phyloP scores from a whole-genome alignment of 305 asterid genomes.

The Petunia hybrid region DNA sequence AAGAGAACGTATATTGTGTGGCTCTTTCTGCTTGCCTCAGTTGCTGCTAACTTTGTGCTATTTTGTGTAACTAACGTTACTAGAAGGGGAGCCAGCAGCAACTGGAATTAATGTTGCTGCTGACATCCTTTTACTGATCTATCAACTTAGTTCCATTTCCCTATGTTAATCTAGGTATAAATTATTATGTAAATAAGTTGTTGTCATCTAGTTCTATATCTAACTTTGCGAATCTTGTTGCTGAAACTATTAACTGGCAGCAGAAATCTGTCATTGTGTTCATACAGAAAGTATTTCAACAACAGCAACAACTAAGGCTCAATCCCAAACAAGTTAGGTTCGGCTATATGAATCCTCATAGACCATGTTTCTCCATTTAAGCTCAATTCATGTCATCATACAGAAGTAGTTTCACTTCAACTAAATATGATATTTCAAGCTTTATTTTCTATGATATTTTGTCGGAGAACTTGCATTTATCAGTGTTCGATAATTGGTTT shows the following conservation, averaged over 20 bases:
- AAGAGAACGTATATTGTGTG: too few relatives aligned
- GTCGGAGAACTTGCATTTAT: constrained; percentile 18
- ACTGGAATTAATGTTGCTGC: too few relatives aligned
- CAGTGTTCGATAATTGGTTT: neutral
- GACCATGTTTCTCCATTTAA: too few relatives aligned
- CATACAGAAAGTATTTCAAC: too few relatives aligned
- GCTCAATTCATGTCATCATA: too few relatives aligned
- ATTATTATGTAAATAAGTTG: constrained; percentile 1
- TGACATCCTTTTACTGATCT: constrained; percentile 22
- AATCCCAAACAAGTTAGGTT: too few relatives aligned
- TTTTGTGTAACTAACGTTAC: too few relatives aligned
- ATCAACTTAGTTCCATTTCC: constrained; percentile 21
- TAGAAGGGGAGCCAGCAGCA: too few relatives aligned
- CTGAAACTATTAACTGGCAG: neutral
- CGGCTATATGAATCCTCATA: too few relatives aligned
- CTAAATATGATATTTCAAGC: constrained; percentile 20
- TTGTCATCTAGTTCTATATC: neutral
- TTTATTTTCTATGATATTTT: constrained; percentile 25
- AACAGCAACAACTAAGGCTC: too few relatives aligned
- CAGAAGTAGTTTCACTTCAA: neutral
- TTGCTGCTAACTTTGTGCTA: too few relatives aligned
- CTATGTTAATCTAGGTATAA: constrained; percentile 14
- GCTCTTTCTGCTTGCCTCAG: too few relatives aligned
- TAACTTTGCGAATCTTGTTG: neutral
- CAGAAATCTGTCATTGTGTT: constrained; percentile 14